A percentile compares a stretch with the other conserved stretches of the same genome.
Conservation (phyloP, 805 yeast species). For the Metschnikowia continentalis region DNA sequence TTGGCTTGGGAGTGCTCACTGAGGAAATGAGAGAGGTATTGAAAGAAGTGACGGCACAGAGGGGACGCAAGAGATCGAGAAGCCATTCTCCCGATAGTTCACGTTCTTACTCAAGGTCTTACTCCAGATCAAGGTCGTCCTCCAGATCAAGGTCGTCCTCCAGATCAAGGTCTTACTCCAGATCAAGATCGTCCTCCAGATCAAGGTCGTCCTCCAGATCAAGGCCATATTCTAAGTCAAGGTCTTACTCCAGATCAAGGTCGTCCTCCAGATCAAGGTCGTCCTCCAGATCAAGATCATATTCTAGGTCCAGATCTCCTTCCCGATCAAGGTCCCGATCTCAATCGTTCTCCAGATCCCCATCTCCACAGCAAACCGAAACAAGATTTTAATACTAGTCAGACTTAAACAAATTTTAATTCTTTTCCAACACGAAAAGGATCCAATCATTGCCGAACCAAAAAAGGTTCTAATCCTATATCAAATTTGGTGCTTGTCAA, state of each 20-base stretch:
- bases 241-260: conserved; percentile 9
- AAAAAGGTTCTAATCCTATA: too few relatives aligned
- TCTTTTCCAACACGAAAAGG: too few relatives aligned
- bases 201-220: conserved; percentile 11
- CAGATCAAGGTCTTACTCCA: conserved; percentile 17
- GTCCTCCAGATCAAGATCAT: conserved; percentile 13
- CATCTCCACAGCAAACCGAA: neutral
- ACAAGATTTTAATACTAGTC: neutral
- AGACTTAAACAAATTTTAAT: neutral
- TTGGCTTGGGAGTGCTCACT: conserved; percentile 79
- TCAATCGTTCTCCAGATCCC: conserved; percentile 7
- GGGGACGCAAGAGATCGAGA: conserved; percentile 18
- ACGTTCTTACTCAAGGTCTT: conserved; percentile 18
- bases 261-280: conserved; percentile 16
- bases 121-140: conserved; percentile 13
- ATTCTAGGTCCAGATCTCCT: conserved; percentile 10
- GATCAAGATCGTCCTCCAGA: conserved; percentile 7
- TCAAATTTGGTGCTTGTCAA: too few relatives aligned
- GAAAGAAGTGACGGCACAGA: conserved; percentile 25
- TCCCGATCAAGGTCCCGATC: conserved; percentile 10
- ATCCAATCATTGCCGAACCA: too few relatives aligned
- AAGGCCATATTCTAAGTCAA: conserved; percentile 17
- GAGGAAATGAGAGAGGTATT: conserved; percentile 70
- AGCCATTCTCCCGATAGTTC: conserved; percentile 4
- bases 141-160: conserved; percentile 14